Percentiles rank a stretch among this genome's conserved stretches.
phyloP scores from a whole-genome alignment of 2,329 filamentous ascomycete species.

The Aureobasidium lini region DNA sequence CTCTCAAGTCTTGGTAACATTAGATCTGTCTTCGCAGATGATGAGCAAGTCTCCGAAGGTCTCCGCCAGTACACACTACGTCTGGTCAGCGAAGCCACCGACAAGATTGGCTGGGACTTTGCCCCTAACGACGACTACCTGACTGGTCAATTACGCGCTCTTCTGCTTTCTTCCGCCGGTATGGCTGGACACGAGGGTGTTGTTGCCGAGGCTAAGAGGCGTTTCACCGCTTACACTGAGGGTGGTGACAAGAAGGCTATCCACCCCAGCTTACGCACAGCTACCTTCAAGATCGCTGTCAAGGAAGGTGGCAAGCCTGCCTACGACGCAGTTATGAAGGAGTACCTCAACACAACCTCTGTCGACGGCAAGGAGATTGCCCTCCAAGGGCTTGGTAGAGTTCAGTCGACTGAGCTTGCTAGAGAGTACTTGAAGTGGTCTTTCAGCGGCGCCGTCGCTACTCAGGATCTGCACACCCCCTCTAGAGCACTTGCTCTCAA shows the following conservation, averaged over 20 bases:
- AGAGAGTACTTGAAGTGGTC: constrained; percentile 62
- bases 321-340: constrained; percentile 69
- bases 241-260: constrained; percentile 62
- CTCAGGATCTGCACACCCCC: constrained; percentile 81
- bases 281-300: constrained; percentile 74
- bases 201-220: constrained; percentile 64
- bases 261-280: constrained; percentile 70
- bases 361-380: constrained; percentile 88
- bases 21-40: constrained; percentile 76
- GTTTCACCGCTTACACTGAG: constrained; percentile 72
- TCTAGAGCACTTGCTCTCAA: constrained; percentile 68
- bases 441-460: constrained; percentile 75
- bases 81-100: constrained; percentile 66
- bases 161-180: constrained; percentile 69
- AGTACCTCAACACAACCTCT: constrained; percentile 74
- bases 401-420: constrained; percentile 62
- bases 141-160: constrained; percentile 71
- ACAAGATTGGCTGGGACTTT: constrained; percentile 81
- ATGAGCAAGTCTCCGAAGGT: constrained; percentile 62
- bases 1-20: constrained; percentile 67
- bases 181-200: constrained; percentile 65
- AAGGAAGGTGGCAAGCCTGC: constrained; percentile 64
- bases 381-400: constrained; percentile 66
- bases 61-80: constrained; percentile 73
- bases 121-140: constrained; percentile 72